A percentile compares a stretch with the other conserved stretches of the same genome.
Conservation (phyloP, 192 early-diverging fungal species). For the Ambispora gerdemannii region DNA sequence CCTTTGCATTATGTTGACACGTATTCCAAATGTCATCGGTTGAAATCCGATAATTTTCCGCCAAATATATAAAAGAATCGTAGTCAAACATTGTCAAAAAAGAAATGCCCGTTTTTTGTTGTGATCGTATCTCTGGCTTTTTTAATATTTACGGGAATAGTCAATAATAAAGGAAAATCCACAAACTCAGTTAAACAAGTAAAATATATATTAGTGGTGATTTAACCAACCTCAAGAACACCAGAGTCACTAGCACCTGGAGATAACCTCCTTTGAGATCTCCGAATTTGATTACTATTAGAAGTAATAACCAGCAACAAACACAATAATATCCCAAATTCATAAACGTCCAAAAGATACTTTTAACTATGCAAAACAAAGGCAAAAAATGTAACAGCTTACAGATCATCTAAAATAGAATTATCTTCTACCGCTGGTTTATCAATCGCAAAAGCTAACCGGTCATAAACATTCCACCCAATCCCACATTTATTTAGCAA, state of each 20-base stretch:
- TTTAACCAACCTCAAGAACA: not conserved
- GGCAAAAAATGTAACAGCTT: not conserved
- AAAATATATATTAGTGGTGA: not conserved
- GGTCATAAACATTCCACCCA: constrained; percentile 64
- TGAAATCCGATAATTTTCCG: constrained; percentile 60
- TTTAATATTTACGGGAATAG: not conserved
- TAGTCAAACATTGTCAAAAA: constrained; percentile 61
- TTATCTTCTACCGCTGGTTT: constrained; percentile 21
- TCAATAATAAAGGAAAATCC: not conserved
- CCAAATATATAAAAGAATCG: constrained; percentile 63
- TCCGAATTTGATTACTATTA: not conserved
- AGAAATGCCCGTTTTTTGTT: constrained; percentile 34
- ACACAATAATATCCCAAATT: no score
- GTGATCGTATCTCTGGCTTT: not conserved
- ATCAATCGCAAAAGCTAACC: constrained; percentile 60
- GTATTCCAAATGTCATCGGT: constrained; percentile 46
- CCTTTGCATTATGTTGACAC: constrained; percentile 63
- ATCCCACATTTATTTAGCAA: constrained; percentile 52
- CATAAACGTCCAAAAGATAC: no score
- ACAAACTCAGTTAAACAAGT: not conserved
- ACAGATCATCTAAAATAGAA: constrained; percentile 2
- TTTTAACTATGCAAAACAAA: no score
- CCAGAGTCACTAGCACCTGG: not conserved
- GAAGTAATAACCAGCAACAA: no score
- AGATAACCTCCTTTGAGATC: not conserved